Percentiles rank a stretch among this genome's conserved stretches.
These are phyloP conservation scores for Rhexocercosporidium sp. DNA, from an alignment of 2,329 filamentous ascomycete species.

Conservation along the genomic window DNA sequence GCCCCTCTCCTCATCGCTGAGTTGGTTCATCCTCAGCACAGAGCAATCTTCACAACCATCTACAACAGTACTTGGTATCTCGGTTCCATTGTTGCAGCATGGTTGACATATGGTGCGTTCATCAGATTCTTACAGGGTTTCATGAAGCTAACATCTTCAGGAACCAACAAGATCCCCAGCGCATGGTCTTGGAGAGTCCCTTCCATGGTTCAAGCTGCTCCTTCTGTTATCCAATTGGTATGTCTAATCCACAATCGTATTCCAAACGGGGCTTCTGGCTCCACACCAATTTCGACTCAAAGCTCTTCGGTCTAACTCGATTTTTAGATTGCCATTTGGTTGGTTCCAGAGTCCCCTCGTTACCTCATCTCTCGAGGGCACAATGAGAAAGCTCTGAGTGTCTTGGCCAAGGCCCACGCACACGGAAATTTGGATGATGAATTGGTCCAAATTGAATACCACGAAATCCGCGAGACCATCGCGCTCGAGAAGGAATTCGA, in stretches of 20 bases:
- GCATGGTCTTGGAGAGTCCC: conserved; percentile 44
- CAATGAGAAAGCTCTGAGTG: conserved; percentile 54
- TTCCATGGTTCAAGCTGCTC: conserved; percentile 40
- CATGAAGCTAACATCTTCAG: conserved; percentile 14
- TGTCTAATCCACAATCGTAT: no score
- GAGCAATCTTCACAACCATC: conserved; percentile 53
- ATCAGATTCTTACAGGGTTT: not conserved
- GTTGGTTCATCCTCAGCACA: conserved; percentile 54
- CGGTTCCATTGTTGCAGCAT: conserved; percentile 52
- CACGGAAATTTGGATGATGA: conserved; percentile 46
- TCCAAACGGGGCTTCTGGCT: no score
- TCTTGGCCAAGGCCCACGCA: conserved; percentile 54
- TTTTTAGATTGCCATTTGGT: conserved; percentile 34
- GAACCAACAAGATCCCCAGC: conserved; percentile 46
- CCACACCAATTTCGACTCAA: no score
- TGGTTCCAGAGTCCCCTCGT: conserved; percentile 46
- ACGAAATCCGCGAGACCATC: conserved; percentile 51
- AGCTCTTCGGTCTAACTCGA: not conserved
- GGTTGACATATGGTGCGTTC: conserved; percentile 48
- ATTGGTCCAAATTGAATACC: conserved; percentile 48
- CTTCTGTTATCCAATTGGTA: conserved; percentile 37
- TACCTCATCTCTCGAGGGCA: conserved; percentile 51
- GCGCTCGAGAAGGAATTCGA: conserved; percentile 52
- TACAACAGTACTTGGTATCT: conserved; percentile 53
- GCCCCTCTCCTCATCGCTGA: conserved; percentile 49